These are phyloP conservation scores for Zelopaecilomyces penicillatus DNA, from an alignment of 2,329 filamentous ascomycete genomes.

Conservation along the genomic window DNA sequence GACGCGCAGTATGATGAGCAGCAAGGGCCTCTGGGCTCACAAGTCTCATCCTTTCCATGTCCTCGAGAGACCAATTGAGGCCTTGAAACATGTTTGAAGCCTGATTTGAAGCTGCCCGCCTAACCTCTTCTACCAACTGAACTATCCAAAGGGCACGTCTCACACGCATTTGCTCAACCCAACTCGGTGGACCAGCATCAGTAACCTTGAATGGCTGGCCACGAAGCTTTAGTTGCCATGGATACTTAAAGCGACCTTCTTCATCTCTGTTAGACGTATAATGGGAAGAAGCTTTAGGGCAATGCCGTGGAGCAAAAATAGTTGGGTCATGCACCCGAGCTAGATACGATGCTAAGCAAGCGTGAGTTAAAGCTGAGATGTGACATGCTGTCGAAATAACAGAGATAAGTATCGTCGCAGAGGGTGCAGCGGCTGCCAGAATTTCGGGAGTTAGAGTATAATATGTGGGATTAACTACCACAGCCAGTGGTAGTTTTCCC, in stretches of 20 bases:
- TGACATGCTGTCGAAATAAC: conserved; percentile 12
- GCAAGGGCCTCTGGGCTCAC: conserved; percentile 1
- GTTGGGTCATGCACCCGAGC: conserved; percentile 2
- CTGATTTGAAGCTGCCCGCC: not conserved
- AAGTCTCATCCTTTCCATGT: conserved; percentile 3
- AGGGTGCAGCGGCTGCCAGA: not conserved
- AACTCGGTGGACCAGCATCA: conserved; percentile 10
- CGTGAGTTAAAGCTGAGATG: conserved; percentile 12
- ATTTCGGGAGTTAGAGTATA: not conserved
- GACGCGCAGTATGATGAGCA: not conserved
- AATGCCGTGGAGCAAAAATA: conserved; percentile 10
- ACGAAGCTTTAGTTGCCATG: conserved; percentile 8
- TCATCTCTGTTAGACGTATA: conserved; percentile 2
- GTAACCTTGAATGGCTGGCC: conserved; percentile 1
- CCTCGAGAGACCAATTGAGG: conserved; percentile 5
- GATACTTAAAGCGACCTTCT: not conserved
- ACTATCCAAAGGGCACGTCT: conserved; percentile 13
- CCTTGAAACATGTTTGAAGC: not conserved
- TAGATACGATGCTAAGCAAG: conserved; percentile 13
- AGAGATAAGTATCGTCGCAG: conserved; percentile 9
- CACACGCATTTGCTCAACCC: conserved; percentile 18
- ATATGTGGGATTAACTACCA: not conserved
- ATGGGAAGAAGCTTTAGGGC: not conserved
- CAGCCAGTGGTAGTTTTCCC: not conserved
- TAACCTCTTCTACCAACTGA: conserved; percentile 11